phyloP scores from a whole-genome alignment of 176 grass and related monocot genomes.

The Pontederia paniculata region DNA sequence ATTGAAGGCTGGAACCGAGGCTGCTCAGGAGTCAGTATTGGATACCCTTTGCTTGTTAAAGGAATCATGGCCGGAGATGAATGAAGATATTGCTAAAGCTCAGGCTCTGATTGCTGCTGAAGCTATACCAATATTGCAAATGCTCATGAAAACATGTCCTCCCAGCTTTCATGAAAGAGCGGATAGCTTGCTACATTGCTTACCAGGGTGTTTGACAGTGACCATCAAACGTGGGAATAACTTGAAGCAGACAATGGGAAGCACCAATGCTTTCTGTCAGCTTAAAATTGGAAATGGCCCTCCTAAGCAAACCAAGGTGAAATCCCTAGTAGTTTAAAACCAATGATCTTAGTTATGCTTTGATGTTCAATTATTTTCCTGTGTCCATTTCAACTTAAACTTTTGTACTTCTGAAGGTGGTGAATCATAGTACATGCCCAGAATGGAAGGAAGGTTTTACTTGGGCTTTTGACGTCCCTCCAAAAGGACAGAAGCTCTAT shows the following conservation, averaged over 20 bases:
- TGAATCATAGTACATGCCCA: slow-evolving; percentile 63
- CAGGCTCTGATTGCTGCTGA: slow-evolving; percentile 89
- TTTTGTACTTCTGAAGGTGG: slow-evolving; percentile 34
- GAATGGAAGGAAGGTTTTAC: slow-evolving; percentile 96
- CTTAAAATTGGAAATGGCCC: slow-evolving; percentile 94
- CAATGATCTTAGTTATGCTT: slow-evolving; percentile 1
- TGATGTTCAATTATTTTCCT: not conserved
- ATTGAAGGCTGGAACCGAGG: slow-evolving; percentile 64
- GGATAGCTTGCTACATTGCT: slow-evolving; percentile 75
- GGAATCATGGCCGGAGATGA: slow-evolving; percentile 88
- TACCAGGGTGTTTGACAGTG: slow-evolving; percentile 88
- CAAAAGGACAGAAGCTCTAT: slow-evolving; percentile 97
- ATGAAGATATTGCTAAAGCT: slow-evolving; percentile 84
- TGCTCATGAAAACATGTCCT: slow-evolving; percentile 89
- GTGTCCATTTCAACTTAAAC: not conserved
- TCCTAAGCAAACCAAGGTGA: slow-evolving; percentile 82
- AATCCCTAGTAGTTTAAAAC: not conserved
- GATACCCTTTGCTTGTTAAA: slow-evolving; percentile 86
- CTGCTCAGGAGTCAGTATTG: slow-evolving; percentile 75
- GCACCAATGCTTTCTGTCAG: slow-evolving; percentile 91
- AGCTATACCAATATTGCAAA: slow-evolving; percentile 74
- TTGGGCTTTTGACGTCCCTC: slow-evolving; percentile 89
- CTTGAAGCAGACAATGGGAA: slow-evolving; percentile 92
- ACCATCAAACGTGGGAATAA: slow-evolving; percentile 88
- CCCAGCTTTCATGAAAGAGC: slow-evolving; percentile 91